Evolutionary conservation across 1,139 yeast genomes (phyloP), one percentile per base, ranked within the genome.

Genomic region (Geotrichum restrictum): DNA sequence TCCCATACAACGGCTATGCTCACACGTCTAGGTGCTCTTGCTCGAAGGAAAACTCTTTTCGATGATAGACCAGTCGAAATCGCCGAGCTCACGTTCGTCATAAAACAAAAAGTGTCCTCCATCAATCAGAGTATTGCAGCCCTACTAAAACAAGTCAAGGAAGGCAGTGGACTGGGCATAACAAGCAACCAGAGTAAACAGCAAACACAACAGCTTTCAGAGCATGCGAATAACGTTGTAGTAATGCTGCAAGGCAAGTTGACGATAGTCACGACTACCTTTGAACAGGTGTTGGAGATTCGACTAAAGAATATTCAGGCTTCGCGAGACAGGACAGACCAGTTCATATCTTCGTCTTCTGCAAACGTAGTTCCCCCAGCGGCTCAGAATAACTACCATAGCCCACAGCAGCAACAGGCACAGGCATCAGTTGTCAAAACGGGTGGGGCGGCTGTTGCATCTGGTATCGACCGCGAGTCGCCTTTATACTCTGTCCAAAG

Each of bases 1-100:
- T 85, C 89, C 16, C 84, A 82, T 55, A 88, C 94, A n/a, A 91
- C 97, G 2, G 89, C 83, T 54, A 75, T 91, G 63, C 75, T 94
- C 56, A 82, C 87, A 47, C 84, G 89, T 61, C 75, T 93, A 49
- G 96, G 98, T 1, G 70, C 69, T 57, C 64, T 93, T 58, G 97
- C 98, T 8, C 88, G 86, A 67, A 75, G 91, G 61, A 91, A 89
- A 67, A 95, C 97, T 11, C 71, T 93, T 64, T 88, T 93, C 63
- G 96, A 91, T 65, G 98, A 94, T 68, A 83, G 86, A 61, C 97
- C 98, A 1, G 83, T 87, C 31, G 98, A 93, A 66, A 88, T 94
- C 57, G 88, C 93, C 18, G 97, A 93, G 68, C 75, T 94, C 60
- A 89, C 98, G 1, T 88, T 85, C 65, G 86, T 93, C 47, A 91